Evolutionary conservation across 176 grass and related monocot genomes (phyloP).

Genomic region (Phragmites australis): DNA sequence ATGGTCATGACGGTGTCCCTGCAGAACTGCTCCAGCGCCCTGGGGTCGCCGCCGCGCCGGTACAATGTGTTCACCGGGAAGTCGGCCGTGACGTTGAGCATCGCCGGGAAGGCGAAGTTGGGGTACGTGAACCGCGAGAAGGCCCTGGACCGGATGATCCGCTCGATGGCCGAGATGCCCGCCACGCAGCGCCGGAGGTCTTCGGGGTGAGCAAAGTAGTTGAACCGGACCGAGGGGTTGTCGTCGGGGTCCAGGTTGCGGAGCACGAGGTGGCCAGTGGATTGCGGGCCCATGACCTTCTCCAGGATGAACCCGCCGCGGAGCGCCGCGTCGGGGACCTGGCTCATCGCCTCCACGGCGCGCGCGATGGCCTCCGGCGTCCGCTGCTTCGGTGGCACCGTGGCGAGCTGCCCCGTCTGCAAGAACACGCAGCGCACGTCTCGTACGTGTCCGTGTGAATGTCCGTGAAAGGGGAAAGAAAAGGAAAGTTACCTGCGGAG

Average conservation of each 20-base stretch:
- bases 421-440: background rate
- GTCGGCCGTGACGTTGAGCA: conserved; percentile 54
- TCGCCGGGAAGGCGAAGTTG: conserved; percentile 45
- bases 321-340: conserved; percentile 47
- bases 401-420: conserved; percentile 57
- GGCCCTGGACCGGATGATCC: conserved; percentile 56
- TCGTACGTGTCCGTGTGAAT: background rate
- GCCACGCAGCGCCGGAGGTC: conserved; percentile 70
- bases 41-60: conserved; percentile 47
- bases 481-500: conserved; percentile 28
- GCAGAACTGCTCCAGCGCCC: conserved; percentile 74
- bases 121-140: conserved; percentile 66
- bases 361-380: conserved; percentile 48
- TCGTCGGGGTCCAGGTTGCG: conserved; percentile 61
- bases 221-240: conserved; percentile 70
- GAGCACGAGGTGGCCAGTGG: conserved; percentile 52
- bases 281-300: conserved; percentile 74
- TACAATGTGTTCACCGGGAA: conserved; percentile 62
- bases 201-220: conserved; percentile 73
- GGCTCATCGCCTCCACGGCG: conserved; percentile 41
- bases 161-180: conserved; percentile 56
- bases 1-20: conserved; percentile 87
- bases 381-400: conserved; percentile 47
- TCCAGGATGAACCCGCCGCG: conserved; percentile 82
- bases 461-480: background rate